Conservation (phyloP, 176 grass and related monocot genomes). For the Raddia distichophylla region DNA sequence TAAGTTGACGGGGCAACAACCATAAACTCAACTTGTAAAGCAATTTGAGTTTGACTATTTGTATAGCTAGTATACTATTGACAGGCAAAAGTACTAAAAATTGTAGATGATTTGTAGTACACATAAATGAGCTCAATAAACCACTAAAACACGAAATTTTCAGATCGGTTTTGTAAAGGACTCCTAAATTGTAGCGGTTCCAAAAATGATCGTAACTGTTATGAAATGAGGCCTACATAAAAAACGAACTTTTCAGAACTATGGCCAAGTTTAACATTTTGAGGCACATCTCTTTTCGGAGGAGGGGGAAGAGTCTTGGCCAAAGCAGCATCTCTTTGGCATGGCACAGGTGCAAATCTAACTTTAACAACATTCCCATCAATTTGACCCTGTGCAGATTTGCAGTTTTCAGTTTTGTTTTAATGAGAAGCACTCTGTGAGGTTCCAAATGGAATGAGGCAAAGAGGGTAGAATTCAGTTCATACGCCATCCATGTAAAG, state of each 20-base stretch:
- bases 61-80: no score
- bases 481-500: slow-evolving; percentile 97
- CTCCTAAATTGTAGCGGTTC: no score
- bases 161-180: no score
- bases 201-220: no score
- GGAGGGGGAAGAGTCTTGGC: slow-evolving; percentile 48
- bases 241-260: slow-evolving; percentile 44
- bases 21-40: no score
- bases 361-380: slow-evolving; percentile 83
- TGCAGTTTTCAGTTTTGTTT: not conserved
- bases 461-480: not conserved
- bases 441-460: not conserved
- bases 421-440: not conserved
- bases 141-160: no score
- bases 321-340: slow-evolving; percentile 54
- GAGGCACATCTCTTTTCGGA: slow-evolving; percentile 59
- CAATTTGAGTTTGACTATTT: no score
- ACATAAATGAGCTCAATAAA: no score
- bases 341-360: slow-evolving; percentile 66
- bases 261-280: slow-evolving; percentile 56
- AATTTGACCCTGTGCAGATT: slow-evolving; percentile 71
- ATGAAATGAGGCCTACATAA: no score
- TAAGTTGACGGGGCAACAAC: no score
- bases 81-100: no score
- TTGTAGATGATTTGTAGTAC: no score